Evolutionary conservation across 768 basidiomycete species (phyloP).

Genomic region (Boletus reticulatus): DNA sequence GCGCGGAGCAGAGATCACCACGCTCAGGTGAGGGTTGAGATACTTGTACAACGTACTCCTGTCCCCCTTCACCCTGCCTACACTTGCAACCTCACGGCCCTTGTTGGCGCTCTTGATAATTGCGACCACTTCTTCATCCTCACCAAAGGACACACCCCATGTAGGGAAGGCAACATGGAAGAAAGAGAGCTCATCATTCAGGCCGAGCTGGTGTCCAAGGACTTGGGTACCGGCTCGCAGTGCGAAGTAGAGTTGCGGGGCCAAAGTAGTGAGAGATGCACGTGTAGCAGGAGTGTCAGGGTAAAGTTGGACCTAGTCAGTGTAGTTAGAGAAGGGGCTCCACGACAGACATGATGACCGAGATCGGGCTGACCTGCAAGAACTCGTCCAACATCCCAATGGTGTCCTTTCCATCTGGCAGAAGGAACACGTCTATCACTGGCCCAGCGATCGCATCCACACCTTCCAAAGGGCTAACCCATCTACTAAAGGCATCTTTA

Average conservation of each 20-base stretch:
- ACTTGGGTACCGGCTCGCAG: conserved; percentile 50
- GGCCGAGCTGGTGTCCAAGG: conserved; percentile 53
- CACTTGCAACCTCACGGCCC: conserved; percentile 60
- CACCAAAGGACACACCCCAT: conserved; percentile 61
- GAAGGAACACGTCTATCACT: conserved; percentile 54
- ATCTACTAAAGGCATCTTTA: conserved; percentile 7
- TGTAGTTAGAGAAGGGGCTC: neutral
- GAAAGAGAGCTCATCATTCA: conserved; percentile 42
- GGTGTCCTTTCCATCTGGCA: conserved; percentile 46
- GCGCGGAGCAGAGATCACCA: conserved; percentile 53
- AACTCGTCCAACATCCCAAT: conserved; percentile 73
- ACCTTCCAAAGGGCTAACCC: conserved; percentile 50
- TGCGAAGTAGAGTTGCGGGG: conserved; percentile 53
- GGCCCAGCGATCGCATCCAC: conserved; percentile 59
- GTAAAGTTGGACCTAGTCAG: conserved; percentile 57
- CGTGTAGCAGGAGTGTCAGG: conserved; percentile 53
- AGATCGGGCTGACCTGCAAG: conserved; percentile 53
- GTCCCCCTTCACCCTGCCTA: conserved; percentile 85
- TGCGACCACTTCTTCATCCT: conserved; percentile 54
- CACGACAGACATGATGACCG: neutral
- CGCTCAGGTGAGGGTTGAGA: conserved; percentile 77
- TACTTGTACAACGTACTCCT: conserved; percentile 93
- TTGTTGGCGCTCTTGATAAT: conserved; percentile 45
- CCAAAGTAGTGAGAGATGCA: conserved; percentile 42
- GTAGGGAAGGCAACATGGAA: conserved; percentile 54